Evolutionary conservation across 1,284 basidiomycete genomes (phyloP).

Genomic region (Cryptococcus jaspeensis): DNA sequence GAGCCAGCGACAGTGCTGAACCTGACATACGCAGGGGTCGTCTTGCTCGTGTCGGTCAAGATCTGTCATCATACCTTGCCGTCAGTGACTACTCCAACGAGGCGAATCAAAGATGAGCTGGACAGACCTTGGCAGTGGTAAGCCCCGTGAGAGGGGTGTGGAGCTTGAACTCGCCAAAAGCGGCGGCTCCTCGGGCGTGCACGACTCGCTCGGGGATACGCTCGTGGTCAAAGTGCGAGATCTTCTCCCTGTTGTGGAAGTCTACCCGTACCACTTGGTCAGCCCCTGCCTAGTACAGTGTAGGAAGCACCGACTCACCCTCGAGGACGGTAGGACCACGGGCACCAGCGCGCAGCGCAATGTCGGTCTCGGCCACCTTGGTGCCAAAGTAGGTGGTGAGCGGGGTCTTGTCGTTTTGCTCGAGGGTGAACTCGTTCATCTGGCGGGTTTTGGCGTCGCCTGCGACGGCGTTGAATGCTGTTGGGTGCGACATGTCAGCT

Average conservation of each 20-base stretch:
- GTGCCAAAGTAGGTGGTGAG: slow-evolving; percentile 46
- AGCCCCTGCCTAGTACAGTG: background rate
- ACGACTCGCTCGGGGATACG: slow-evolving; percentile 74
- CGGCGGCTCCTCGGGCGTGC: slow-evolving; percentile 75
- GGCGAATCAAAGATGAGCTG: no score
- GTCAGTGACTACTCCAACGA: no score
- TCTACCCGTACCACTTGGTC: slow-evolving; percentile 18
- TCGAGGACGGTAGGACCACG: slow-evolving; percentile 47
- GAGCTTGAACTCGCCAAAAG: slow-evolving; percentile 75
- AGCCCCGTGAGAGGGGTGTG: slow-evolving; percentile 58
- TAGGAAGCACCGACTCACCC: slow-evolving; percentile 15
- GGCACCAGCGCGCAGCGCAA: slow-evolving; percentile 41
- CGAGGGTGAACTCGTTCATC: slow-evolving; percentile 32
- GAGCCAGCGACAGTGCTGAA: slow-evolving; percentile 80
- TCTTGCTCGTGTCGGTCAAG: slow-evolving; percentile 66
- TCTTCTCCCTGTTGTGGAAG: slow-evolving; percentile 54
- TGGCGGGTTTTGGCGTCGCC: slow-evolving; percentile 45
- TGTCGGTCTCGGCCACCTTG: slow-evolving; percentile 47
- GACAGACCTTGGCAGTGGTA: slow-evolving; percentile 35
- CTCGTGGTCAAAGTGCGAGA: slow-evolving; percentile 76
- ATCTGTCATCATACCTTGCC: slow-evolving; percentile 55
- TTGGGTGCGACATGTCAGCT: background rate
- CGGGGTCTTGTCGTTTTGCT: slow-evolving; percentile 29
- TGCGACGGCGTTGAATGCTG: slow-evolving; percentile 32
- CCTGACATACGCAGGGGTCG: slow-evolving; percentile 71